Percentiles rank a stretch among this genome's conserved stretches.
phyloP scores from a whole-genome alignment of 2,329 filamentous ascomycete species.

The Leptographium galeiforme region DNA sequence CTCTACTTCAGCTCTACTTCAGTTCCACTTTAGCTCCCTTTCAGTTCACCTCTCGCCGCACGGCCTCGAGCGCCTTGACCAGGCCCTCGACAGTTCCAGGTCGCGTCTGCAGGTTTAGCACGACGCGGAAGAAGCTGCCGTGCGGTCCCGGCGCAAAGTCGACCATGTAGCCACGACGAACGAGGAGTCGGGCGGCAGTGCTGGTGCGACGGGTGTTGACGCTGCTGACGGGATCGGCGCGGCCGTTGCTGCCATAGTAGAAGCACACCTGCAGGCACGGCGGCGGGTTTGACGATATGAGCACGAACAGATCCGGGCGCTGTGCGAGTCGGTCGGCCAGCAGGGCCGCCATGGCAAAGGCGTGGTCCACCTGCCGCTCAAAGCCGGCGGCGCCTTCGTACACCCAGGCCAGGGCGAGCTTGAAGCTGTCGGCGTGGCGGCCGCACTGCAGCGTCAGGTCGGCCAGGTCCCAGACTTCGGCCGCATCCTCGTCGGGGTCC shows the following conservation, averaged over 20 bases:
- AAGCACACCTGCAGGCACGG: constrained; percentile 93
- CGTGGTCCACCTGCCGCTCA: constrained; percentile 52
- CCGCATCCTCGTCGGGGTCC: constrained; percentile 3
- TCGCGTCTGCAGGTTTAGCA: constrained; percentile 43
- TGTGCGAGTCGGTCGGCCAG: constrained; percentile 47
- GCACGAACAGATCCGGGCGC: constrained; percentile 43
- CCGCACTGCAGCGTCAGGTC: constrained; percentile 92
- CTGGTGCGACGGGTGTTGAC: constrained; percentile 37
- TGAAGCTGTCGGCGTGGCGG: constrained; percentile 70
- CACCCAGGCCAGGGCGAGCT: constrained; percentile 77
- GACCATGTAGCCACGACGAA: constrained; percentile 43
- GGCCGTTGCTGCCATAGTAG: constrained; percentile 47
- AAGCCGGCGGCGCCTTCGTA: constrained; percentile 77
- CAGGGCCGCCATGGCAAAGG: constrained; percentile 57
- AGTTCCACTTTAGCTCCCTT: too few relatives aligned
- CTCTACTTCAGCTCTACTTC: background rate
- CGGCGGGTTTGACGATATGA: constrained; percentile 64
- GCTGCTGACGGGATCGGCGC: constrained; percentile 26
- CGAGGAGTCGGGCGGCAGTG: constrained; percentile 32
- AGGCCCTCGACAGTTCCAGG: constrained; percentile 37
- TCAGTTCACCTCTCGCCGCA: constrained; percentile 20
- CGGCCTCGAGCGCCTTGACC: constrained; percentile 37
- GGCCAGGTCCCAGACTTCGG: constrained; percentile 73
- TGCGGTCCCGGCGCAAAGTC: constrained; percentile 44
- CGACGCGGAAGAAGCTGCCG: constrained; percentile 46